Percentiles rank a stretch among this genome's conserved stretches.
Conservation (phyloP, 108 stramenopile genomes). For the Pseudonitzschia delicatissima region DNA sequence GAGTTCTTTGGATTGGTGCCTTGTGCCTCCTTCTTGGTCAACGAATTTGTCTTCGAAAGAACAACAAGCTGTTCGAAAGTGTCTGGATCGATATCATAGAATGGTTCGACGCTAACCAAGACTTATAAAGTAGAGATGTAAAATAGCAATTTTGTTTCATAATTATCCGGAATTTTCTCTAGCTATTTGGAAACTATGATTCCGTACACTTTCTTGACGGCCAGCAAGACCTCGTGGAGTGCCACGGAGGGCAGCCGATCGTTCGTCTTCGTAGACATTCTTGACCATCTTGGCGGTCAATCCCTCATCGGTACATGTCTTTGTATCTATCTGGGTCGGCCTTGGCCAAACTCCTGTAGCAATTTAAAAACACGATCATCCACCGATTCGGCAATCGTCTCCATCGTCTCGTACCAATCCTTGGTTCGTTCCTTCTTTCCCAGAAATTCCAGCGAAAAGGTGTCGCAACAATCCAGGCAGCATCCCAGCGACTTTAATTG, state of each 20-base stretch:
- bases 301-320: constrained; percentile 55
- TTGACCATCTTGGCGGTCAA: constrained; percentile 53
- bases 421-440: background rate
- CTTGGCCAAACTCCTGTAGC: constrained; percentile 63
- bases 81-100: too few species aligned
- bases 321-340: constrained; percentile 63
- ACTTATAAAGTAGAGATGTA: too few species aligned
- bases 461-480: constrained; percentile 67
- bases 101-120: too few species aligned
- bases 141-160: too few species aligned
- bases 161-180: too few species aligned
- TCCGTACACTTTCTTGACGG: constrained; percentile 1
- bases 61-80: too few species aligned
- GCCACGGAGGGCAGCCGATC: constrained; percentile 1
- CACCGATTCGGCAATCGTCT: constrained; percentile 50
- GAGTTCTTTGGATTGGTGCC: too few species aligned
- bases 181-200: background rate
- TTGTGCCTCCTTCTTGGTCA: too few species aligned
- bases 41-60: too few species aligned
- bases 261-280: constrained; percentile 2
- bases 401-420: constrained; percentile 67
- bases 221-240: constrained; percentile 8
- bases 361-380: constrained; percentile 72
- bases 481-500: constrained; percentile 55
- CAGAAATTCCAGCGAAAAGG: constrained; percentile 45